A percentile compares a stretch with the other conserved stretches of the same genome.
These are phyloP conservation scores for Lunularia cruciata DNA, from an alignment of 225 moss, liverwort and hornwort species.

Conservation along the genomic window DNA sequence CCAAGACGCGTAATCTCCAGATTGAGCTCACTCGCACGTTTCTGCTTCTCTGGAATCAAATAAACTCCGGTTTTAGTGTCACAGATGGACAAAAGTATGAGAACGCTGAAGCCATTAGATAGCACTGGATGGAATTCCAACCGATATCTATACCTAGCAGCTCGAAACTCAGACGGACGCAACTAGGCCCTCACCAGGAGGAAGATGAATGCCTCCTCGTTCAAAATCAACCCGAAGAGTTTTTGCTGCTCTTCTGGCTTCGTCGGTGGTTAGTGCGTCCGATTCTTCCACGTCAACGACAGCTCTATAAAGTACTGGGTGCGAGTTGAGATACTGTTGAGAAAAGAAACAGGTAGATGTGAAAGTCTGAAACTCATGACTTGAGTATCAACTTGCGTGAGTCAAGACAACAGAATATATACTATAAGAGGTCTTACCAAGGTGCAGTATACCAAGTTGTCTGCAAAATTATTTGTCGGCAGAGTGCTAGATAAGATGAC, in stretches of 20 bases:
- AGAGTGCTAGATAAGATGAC: too few species aligned
- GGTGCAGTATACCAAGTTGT: not conserved
- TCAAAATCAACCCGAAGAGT: slow-evolving; percentile 96
- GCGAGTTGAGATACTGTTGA: slow-evolving; percentile 90
- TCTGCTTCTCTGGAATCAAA: slow-evolving; percentile 67
- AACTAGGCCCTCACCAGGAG: slow-evolving; percentile 58
- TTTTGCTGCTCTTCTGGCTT: slow-evolving; percentile 89
- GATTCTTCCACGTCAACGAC: slow-evolving; percentile 91
- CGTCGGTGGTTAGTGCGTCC: slow-evolving; percentile 67
- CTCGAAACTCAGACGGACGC: not conserved
- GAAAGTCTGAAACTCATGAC: not conserved
- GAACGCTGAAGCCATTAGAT: not conserved
- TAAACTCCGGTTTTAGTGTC: not conserved
- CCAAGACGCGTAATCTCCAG: slow-evolving; percentile 97
- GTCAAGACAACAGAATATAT: not conserved
- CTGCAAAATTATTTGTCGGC: not conserved
- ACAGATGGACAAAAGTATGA: not conserved
- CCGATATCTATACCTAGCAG: not conserved
- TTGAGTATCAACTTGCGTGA: too few species aligned
- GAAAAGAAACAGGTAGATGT: slow-evolving; percentile 17
- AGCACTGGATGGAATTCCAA: not conserved
- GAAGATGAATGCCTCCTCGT: slow-evolving; percentile 96
- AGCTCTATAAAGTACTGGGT: slow-evolving; percentile 92
- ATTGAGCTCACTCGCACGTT: slow-evolving; percentile 92
- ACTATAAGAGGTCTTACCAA: too few species aligned